A percentile compares a stretch with the other conserved stretches of the same genome.
phyloP scores from a whole-genome alignment of 495 filamentous ascomycete species.

The Neurospora sp. region DNA sequence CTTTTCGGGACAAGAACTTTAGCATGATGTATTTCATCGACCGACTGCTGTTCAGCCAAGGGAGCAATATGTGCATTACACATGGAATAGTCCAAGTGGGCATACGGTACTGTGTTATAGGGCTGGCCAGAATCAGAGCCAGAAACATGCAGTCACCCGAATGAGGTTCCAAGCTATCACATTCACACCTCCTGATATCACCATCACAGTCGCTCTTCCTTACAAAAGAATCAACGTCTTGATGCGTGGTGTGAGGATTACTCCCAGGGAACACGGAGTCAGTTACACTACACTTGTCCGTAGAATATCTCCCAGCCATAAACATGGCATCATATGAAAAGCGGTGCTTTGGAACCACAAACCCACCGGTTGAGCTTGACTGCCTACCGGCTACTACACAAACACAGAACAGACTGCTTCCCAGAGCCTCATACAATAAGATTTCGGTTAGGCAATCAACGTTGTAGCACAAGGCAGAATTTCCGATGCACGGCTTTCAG shows the following conservation, averaged over 20 bases:
- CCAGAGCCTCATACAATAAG: not conserved
- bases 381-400: not conserved
- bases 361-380: not conserved
- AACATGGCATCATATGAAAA: not conserved
- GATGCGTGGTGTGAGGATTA: not conserved
- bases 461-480: not conserved
- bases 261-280: not conserved
- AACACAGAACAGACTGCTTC: not conserved
- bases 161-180: not conserved
- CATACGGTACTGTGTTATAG: not conserved
- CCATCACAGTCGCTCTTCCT: not conserved
- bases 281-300: not conserved
- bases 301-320: not conserved
- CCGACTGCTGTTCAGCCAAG: not conserved
- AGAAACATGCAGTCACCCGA: not conserved
- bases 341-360: not conserved
- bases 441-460: not conserved
- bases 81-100: not conserved
- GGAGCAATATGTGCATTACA: not conserved
- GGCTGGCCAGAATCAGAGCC: not conserved
- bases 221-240: not conserved
- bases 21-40: not conserved
- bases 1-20: not conserved
- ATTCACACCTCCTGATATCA: not conserved
- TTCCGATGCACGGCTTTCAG: not conserved